phyloP scores from a whole-genome alignment of 2,329 filamentous ascomycete genomes.

The Trichophyton rubrum region DNA sequence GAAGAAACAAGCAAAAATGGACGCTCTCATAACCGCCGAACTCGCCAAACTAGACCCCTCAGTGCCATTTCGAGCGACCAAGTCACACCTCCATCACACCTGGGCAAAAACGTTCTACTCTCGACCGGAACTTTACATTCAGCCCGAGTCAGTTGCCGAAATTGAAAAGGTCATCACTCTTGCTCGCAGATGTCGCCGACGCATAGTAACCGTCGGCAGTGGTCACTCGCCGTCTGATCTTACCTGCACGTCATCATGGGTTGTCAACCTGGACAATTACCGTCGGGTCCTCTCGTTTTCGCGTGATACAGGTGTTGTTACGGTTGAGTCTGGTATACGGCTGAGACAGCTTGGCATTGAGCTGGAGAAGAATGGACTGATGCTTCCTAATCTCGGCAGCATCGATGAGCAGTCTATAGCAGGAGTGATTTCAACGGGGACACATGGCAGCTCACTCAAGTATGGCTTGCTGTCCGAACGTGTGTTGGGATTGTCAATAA shows the following conservation, averaged over 20 bases:
- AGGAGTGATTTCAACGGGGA: conserved; percentile 83
- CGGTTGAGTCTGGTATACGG: conserved; percentile 79
- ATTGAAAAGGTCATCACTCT: conserved; percentile 72
- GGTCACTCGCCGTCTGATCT: conserved; percentile 85
- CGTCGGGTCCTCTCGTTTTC: conserved; percentile 60
- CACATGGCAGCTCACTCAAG: conserved; percentile 73
- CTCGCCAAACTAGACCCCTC: conserved; percentile 46
- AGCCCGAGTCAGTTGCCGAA: conserved; percentile 65
- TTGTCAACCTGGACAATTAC: conserved; percentile 83
- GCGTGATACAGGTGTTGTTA: conserved; percentile 50
- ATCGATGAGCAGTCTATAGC: conserved; percentile 92
- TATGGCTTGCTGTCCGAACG: conserved; percentile 78
- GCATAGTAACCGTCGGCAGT: conserved; percentile 76
- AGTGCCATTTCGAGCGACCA: conserved; percentile 63
- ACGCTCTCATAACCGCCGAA: conserved; percentile 31
- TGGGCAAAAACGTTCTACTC: conserved; percentile 92
- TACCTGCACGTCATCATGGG: conserved; percentile 87
- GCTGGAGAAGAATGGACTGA: conserved; percentile 63
- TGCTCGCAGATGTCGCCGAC: conserved; percentile 66
- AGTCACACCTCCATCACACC: conserved; percentile 68
- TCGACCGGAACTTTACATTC: conserved; percentile 79
- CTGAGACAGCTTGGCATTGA: conserved; percentile 60
- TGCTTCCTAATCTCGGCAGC: conserved; percentile 83
- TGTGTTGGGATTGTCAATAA: conserved; percentile 62
- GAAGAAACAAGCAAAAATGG: conserved; percentile 9